These are phyloP conservation scores for Phialophora verrucosa DNA, from an alignment of 2,329 filamentous ascomycete genomes.

Conservation along the genomic window DNA sequence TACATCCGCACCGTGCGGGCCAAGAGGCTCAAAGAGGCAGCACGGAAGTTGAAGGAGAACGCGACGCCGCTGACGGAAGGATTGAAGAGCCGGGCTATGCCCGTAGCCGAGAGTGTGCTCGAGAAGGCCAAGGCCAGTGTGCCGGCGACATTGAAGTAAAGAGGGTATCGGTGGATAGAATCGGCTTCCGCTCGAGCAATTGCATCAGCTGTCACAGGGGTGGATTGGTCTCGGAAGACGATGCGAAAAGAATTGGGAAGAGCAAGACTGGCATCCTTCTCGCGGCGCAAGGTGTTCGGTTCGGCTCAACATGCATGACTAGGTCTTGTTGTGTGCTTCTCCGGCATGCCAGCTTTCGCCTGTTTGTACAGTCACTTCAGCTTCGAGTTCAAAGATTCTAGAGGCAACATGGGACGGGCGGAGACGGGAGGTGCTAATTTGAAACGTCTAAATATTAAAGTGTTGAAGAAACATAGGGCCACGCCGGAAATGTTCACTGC, in stretches of 20 bases:
- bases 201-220: neutral
- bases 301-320: neutral
- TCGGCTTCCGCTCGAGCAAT: neutral
- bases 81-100: constrained; percentile 31
- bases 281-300: constrained; percentile 2
- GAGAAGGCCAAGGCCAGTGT: constrained; percentile 61
- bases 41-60: constrained; percentile 48
- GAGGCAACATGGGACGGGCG: neutral
- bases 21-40: constrained; percentile 71
- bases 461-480: neutral
- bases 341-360: neutral
- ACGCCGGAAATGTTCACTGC: neutral
- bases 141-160: constrained; percentile 56
- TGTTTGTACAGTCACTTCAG: constrained; percentile 11
- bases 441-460: neutral
- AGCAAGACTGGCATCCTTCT: neutral
- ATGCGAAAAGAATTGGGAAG: neutral
- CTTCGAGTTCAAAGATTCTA: neutral
- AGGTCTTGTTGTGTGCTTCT: neutral
- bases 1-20: constrained; percentile 75
- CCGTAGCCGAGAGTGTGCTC: constrained; percentile 35
- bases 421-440: neutral
- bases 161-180: neutral
- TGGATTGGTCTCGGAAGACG: neutral
- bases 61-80: constrained; percentile 20